Base-by-base conservation (phyloP, 23 red algal species). In the Chondrus crispus region DNA sequence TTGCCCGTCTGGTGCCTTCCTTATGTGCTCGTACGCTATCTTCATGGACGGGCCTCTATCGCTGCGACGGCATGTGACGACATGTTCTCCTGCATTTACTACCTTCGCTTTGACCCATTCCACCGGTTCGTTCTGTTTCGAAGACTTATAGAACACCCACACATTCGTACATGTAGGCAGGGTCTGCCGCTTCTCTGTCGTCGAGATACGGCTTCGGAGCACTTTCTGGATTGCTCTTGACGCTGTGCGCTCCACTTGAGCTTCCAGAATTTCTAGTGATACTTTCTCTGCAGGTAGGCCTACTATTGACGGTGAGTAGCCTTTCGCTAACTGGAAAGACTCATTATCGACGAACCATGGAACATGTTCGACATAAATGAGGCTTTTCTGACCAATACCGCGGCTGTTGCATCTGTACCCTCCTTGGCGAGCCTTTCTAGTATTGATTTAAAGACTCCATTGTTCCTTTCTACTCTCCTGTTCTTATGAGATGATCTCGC, bases 1-100 rank as follows among this genome's bases (percentile, higher is more conserved):
- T 26, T 82, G 7, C n/a, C 46, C 46, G 11, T 13, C 16, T 33
- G 46, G 78, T 33, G 30, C 51, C 11, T 55, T 8, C 46, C 78
- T 8, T 10, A 82, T 12, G 78, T 82, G 78, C 26, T 82, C 78
- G 46, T 82, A 82, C 9, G 78, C 78, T 9, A 82, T 47, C 43
- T 26, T 82, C 78, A 82, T 82, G 7, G 78, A 47, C 9, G 47
- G 78, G 9, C 78, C 1, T 32, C 26, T 7, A 12, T 82, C 24
- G 9, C 1, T 55, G 52, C 22, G 45, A 7, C 78, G 9, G 38
- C 71, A 77, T 77, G 9, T 16, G 10, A 77, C 22, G 26, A 39
- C 32, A 20, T 35, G 38, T 10, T 26, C 29, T 46, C 26, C 43
- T 7, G 71, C 28, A 8, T 1, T 9, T 9, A 40, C 9, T 14